Conservation (phyloP, 805 yeast species). For the Priceomyces fermenticarens region DNA sequence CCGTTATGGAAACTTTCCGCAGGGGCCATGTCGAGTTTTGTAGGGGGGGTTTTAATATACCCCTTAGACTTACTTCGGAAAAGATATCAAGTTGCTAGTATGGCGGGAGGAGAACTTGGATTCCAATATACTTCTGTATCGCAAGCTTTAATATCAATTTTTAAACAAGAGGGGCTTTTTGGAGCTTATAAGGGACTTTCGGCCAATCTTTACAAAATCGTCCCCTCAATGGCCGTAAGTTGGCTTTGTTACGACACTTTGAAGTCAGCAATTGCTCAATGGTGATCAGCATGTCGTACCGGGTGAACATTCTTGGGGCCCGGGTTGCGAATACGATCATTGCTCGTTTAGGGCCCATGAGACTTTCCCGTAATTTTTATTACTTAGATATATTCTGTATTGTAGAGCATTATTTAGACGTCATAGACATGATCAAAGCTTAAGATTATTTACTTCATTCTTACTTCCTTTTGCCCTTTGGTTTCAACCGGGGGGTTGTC, state of each 20-base stretch:
- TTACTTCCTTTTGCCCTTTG: no score
- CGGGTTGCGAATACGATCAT: background rate
- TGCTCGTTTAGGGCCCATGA: no score
- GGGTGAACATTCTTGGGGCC: background rate
- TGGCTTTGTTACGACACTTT: conserved; percentile 84
- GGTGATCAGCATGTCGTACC: conserved; percentile 16
- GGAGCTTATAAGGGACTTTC: conserved; percentile 74
- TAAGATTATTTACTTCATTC: no score
- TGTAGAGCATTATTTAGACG: no score
- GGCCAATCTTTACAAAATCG: conserved; percentile 83
- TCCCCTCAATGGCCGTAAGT: conserved; percentile 94
- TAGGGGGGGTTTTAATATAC: conserved; percentile 86
- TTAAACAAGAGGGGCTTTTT: conserved; percentile 65
- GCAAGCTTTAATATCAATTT: conserved; percentile 72
- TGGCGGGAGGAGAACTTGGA: conserved; percentile 76
- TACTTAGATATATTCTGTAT: no score
- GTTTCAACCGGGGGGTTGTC: no score
- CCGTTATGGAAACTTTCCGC: conserved; percentile 61
- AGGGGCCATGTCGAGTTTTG: conserved; percentile 86
- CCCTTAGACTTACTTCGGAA: conserved; percentile 89
- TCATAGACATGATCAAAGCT: no score
- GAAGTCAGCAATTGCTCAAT: conserved; percentile 38
- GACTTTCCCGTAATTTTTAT: no score
- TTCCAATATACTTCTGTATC: conserved; percentile 74
- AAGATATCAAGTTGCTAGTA: conserved; percentile 84